Conservation (phyloP, 2,329 filamentous ascomycete genomes). For the Colletotrichum shisoi region DNA sequence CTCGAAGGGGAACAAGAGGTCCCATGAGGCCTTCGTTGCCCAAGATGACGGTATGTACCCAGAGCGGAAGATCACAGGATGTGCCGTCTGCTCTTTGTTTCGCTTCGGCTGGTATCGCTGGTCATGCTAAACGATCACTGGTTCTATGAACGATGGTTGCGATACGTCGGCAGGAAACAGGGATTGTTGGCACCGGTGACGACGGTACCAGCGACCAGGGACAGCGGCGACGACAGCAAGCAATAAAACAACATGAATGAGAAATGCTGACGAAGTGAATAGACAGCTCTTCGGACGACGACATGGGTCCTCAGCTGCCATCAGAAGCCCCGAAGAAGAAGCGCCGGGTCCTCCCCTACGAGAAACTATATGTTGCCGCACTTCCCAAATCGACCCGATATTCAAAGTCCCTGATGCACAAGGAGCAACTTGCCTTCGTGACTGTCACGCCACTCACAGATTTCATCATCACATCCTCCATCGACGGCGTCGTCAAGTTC, state of each 20-base stretch:
- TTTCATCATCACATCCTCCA: conserved; percentile 91
- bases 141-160: neutral
- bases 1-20: conserved; percentile 60
- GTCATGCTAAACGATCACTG: neutral
- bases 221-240: neutral
- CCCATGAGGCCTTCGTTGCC: conserved; percentile 63
- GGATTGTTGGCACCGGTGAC: neutral
- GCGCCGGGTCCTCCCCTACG: conserved; percentile 86
- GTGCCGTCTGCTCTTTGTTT: neutral
- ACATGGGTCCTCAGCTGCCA: conserved; percentile 91
- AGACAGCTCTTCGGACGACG: conserved; percentile 83
- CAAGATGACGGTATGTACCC: conserved; percentile 54
- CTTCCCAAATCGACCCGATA: conserved; percentile 83
- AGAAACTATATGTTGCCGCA: conserved; percentile 92
- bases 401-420: conserved; percentile 97
- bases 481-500: conserved; percentile 98
- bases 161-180: neutral
- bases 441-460: conserved; percentile 91
- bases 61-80: neutral
- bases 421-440: conserved; percentile 88
- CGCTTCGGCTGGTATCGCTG: neutral
- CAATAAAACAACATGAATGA: neutral
- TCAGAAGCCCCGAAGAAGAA: conserved; percentile 83
- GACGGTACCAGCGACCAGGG: neutral
- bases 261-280: conserved; percentile 2